A percentile compares a stretch with the other conserved stretches of the same genome.
phyloP scores from a whole-genome alignment of 163 green algal genomes.

The Prototheca cutis region DNA sequence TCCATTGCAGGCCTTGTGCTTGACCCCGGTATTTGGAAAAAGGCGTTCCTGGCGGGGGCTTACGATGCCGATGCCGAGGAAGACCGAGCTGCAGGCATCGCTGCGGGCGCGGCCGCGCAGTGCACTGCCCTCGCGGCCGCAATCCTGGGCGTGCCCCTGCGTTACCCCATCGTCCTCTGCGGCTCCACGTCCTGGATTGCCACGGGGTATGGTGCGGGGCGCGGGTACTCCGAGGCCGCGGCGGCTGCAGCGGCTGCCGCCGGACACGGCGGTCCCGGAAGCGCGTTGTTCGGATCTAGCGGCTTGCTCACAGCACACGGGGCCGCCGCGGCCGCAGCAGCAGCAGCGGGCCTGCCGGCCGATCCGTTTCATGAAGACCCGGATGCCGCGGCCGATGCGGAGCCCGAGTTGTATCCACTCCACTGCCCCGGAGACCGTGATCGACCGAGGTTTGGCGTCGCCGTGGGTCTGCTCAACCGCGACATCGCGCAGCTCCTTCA shows the following conservation, averaged over 20 bases:
- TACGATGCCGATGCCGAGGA: conserved; percentile 31
- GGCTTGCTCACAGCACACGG: too few relatives aligned
- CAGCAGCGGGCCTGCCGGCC: neutral
- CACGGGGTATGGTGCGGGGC: conserved; percentile 16
- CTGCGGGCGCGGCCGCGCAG: conserved; percentile 58
- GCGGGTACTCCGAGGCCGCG: neutral
- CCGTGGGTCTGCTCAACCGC: conserved; percentile 67
- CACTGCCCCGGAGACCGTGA: conserved; percentile 45
- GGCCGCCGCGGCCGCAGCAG: too few relatives aligned
- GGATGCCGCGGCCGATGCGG: too few relatives aligned
- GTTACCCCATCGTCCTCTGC: conserved; percentile 47
- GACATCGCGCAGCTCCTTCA: conserved; percentile 31
- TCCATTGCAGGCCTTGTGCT: conserved; percentile 48
- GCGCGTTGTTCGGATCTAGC: too few relatives aligned
- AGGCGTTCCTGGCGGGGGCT: conserved; percentile 31
- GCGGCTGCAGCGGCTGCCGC: neutral
- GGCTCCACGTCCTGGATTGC: conserved; percentile 33
- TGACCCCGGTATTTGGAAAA: conserved; percentile 29
- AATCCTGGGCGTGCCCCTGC: conserved; percentile 64
- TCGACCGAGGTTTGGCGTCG: conserved; percentile 61
- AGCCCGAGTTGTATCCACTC: conserved; percentile 44
- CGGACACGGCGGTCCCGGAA: too few relatives aligned
- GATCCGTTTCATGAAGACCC: neutral
- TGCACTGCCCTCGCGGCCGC: conserved; percentile 33
- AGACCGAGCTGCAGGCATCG: conserved; percentile 24